A percentile compares a stretch with the other conserved stretches of the same genome.
Evolutionary conservation across 352 stramenopile genomes (phyloP).

Genomic region (Pythium insidiosum): DNA sequence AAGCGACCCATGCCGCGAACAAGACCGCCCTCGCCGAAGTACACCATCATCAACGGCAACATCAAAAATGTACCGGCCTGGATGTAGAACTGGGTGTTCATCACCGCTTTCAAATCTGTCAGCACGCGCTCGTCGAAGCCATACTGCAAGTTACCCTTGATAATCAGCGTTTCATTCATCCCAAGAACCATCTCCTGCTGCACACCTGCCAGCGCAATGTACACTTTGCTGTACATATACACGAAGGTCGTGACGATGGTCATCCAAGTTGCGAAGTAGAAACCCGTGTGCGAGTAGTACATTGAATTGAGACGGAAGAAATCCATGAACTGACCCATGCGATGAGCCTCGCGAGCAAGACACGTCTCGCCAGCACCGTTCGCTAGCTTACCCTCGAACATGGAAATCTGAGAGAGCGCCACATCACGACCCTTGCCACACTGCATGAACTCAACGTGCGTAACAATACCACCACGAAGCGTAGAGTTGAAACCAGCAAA

Average conservation of each 20-base stretch:
- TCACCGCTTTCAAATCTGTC: slow-evolving; percentile 45
- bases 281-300: slow-evolving; percentile 80
- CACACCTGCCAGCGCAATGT: slow-evolving; percentile 56
- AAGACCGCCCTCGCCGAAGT: slow-evolving; percentile 65
- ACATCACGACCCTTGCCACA: slow-evolving; percentile 78
- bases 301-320: slow-evolving; percentile 80
- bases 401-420: slow-evolving; percentile 68
- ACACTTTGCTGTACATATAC: slow-evolving; percentile 82
- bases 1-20: slow-evolving; percentile 55
- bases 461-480: slow-evolving; percentile 53
- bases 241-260: slow-evolving; percentile 73
- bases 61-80: slow-evolving; percentile 66
- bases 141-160: slow-evolving; percentile 41
- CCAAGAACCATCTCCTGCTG: slow-evolving; percentile 53
- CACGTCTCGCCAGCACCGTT: slow-evolving; percentile 69
- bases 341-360: slow-evolving; percentile 55
- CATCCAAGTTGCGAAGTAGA: slow-evolving; percentile 80
- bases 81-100: slow-evolving; percentile 82
- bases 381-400: slow-evolving; percentile 73
- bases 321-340: slow-evolving; percentile 75
- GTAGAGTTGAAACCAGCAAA: slow-evolving; percentile 72
- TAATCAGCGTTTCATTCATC: slow-evolving; percentile 60
- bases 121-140: slow-evolving; percentile 54
- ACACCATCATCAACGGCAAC: slow-evolving; percentile 68
- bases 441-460: slow-evolving; percentile 74